Evolutionary conservation across 2,329 filamentous ascomycete species (phyloP).

Genomic region (Didymella pinodella): DNA sequence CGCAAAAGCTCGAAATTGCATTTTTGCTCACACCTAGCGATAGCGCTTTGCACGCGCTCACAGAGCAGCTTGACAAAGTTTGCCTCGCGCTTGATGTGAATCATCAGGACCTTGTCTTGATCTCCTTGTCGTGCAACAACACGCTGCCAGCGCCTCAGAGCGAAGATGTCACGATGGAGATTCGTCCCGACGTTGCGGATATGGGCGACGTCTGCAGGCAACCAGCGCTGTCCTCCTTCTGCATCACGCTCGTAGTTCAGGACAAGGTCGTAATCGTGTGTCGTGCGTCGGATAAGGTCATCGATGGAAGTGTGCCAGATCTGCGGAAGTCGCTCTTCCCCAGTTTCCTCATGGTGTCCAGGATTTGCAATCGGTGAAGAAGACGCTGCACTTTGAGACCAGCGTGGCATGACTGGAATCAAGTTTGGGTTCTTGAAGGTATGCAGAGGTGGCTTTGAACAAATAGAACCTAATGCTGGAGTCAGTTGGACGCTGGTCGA

Average conservation of each 20-base stretch:
- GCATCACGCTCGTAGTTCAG: conserved; percentile 27
- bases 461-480: background rate
- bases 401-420: background rate
- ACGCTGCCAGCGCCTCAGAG: conserved; percentile 15
- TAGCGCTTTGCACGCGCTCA: conserved; percentile 14
- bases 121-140: conserved; percentile 7
- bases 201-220: conserved; percentile 15
- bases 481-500: background rate
- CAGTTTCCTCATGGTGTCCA: background rate
- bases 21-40: conserved; percentile 17
- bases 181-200: conserved; percentile 23
- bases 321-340: conserved; percentile 7
- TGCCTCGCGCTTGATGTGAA: conserved; percentile 8
- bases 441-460: background rate
- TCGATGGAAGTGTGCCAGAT: conserved; percentile 22
- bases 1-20: conserved; percentile 13
- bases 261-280: conserved; percentile 32
- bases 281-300: conserved; percentile 26
- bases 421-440: conserved; percentile 9
- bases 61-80: conserved; percentile 13
- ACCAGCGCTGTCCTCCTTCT: conserved; percentile 30
- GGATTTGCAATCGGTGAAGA: background rate
- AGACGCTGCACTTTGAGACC: background rate
- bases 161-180: conserved; percentile 22
- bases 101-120: conserved; percentile 11